These are phyloP conservation scores for Cryphonectria nitschkei DNA, from an alignment of 2,329 filamentous ascomycete genomes.

Conservation along the genomic window DNA sequence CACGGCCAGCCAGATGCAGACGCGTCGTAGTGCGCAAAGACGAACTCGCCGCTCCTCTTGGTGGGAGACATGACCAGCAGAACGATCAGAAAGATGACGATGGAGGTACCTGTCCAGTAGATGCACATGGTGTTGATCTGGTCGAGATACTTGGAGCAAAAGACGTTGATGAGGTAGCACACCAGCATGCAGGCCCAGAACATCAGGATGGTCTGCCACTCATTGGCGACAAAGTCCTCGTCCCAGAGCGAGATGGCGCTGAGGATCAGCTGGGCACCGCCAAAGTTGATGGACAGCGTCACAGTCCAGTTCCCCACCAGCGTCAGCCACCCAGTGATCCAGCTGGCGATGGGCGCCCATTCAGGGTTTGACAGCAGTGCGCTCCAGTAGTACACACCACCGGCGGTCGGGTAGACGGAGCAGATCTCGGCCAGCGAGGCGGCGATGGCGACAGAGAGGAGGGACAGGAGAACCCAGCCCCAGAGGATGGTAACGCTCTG, in stretches of 20 bases:
- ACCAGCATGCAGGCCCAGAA: constrained; percentile 74
- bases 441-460: constrained; percentile 66
- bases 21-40: constrained; percentile 71
- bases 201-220: constrained; percentile 71
- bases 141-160: constrained; percentile 62
- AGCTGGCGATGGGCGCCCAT: constrained; percentile 69
- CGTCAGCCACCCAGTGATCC: constrained; percentile 73
- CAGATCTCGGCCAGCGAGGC: constrained; percentile 71
- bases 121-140: constrained; percentile 75
- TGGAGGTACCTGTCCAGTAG: constrained; percentile 69
- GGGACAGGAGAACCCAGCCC: constrained; percentile 69
- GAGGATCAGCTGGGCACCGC: constrained; percentile 67
- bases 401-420: constrained; percentile 69
- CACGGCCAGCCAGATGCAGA: constrained; percentile 66
- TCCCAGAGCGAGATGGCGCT: constrained; percentile 71
- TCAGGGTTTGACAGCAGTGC: constrained; percentile 68
- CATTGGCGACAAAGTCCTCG: constrained; percentile 68
- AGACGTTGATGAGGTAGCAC: constrained; percentile 67
- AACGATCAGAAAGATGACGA: constrained; percentile 54
- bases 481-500: constrained; percentile 71
- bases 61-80: constrained; percentile 64
- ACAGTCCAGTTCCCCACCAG: constrained; percentile 75
- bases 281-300: constrained; percentile 69
- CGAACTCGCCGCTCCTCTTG: constrained; percentile 62
- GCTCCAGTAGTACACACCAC: constrained; percentile 73